These are phyloP conservation scores for Beauveria sp. DNA, from an alignment of 2,329 filamentous ascomycete genomes.

Conservation along the genomic window DNA sequence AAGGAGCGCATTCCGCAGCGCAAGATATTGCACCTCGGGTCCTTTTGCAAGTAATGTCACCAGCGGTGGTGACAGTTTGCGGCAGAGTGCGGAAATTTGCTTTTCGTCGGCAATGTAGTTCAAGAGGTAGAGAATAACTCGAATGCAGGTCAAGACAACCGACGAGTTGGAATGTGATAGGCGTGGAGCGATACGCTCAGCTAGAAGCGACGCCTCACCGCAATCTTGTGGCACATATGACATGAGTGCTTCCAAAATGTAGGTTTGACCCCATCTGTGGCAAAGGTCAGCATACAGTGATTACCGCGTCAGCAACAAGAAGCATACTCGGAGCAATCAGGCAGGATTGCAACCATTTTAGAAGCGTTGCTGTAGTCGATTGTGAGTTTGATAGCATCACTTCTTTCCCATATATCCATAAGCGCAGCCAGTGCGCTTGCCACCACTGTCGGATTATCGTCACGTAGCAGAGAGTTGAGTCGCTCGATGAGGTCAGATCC, in stretches of 20 bases:
- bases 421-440: slow-evolving; percentile 84
- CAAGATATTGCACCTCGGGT: slow-evolving; percentile 96
- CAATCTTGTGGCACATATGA: slow-evolving; percentile 93
- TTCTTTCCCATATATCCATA: slow-evolving; percentile 98
- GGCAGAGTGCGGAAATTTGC: slow-evolving; percentile 77
- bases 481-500: slow-evolving; percentile 84
- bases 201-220: slow-evolving; percentile 77
- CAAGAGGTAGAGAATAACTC: slow-evolving; percentile 95
- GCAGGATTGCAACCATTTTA: slow-evolving; percentile 93
- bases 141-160: slow-evolving; percentile 91
- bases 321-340: slow-evolving; percentile 91
- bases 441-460: slow-evolving; percentile 96
- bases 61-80: slow-evolving; percentile 88
- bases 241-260: slow-evolving; percentile 96
- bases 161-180: slow-evolving; percentile 95
- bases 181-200: slow-evolving; percentile 89
- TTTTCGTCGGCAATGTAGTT: slow-evolving; percentile 95
- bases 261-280: slow-evolving; percentile 90
- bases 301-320: not conserved
- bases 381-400: slow-evolving; percentile 93
- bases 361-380: slow-evolving; percentile 97
- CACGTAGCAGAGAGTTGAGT: slow-evolving; percentile 80
- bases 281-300: slow-evolving; percentile 9
- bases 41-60: slow-evolving; percentile 94
- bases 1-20: slow-evolving; percentile 83